Evolutionary conservation across 2,329 filamentous ascomycete genomes (phyloP).

Genomic region (Pseudonectria buxi): DNA sequence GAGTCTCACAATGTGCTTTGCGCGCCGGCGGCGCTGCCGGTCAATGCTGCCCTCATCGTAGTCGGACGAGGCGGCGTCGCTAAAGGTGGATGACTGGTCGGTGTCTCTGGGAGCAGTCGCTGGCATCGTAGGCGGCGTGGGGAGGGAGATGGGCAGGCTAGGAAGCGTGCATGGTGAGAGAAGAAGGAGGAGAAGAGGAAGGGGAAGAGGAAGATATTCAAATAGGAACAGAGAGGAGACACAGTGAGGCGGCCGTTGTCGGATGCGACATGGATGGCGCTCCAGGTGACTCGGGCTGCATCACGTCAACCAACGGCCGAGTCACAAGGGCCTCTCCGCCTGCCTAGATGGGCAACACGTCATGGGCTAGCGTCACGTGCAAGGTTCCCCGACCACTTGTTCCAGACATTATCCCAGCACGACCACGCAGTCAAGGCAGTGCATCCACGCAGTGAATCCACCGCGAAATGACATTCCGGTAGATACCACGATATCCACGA

Average conservation of each 20-base stretch:
- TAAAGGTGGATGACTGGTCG: slow-evolving; percentile 19
- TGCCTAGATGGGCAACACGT: too few relatives aligned
- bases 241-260: slow-evolving; percentile 4
- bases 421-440: too few relatives aligned
- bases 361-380: too few relatives aligned
- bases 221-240: slow-evolving; percentile 10
- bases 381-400: too few relatives aligned
- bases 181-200: neutral
- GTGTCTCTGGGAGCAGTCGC: slow-evolving; percentile 12
- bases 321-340: too few relatives aligned
- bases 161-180: neutral
- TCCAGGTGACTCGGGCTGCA: too few relatives aligned
- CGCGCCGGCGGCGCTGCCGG: slow-evolving; percentile 18
- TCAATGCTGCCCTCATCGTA: slow-evolving; percentile 3
- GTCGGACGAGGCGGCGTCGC: slow-evolving; percentile 12
- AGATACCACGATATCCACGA: too few relatives aligned
- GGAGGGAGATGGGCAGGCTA: neutral
- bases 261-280: too few relatives aligned
- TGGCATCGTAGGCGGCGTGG: slow-evolving; percentile 7
- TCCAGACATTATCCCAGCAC: too few relatives aligned
- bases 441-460: too few relatives aligned
- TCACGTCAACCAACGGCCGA: too few relatives aligned
- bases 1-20: slow-evolving; percentile 31
- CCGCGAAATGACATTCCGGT: too few relatives aligned
- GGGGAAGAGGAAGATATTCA: neutral